These are phyloP conservation scores for Ulmus americana DNA, from an alignment of 331 rosid genomes.

Conservation along the genomic window DNA sequence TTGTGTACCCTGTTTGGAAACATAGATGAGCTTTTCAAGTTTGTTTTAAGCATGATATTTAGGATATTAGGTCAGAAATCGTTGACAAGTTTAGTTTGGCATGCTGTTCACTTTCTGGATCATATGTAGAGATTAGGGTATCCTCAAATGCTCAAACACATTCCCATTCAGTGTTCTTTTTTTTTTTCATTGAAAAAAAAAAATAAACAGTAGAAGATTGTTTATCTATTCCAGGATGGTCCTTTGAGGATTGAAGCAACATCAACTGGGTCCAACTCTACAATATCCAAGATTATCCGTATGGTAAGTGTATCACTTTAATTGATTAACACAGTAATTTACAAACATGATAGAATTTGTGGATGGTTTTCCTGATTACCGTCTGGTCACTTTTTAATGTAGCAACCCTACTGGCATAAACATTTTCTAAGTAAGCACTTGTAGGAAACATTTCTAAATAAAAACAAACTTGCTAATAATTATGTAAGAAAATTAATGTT, in stretches of 20 bases:
- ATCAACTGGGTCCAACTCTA: conserved; percentile 87
- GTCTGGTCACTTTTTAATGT: background rate
- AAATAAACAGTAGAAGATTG: conserved; percentile 3
- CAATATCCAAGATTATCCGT: conserved; percentile 82
- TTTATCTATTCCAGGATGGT: conserved; percentile 71
- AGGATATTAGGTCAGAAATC: background rate
- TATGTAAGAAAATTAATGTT: no score
- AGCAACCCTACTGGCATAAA: background rate
- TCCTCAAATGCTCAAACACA: background rate
- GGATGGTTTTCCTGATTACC: background rate
- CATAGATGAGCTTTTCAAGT: background rate
- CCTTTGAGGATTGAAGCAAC: conserved; percentile 91
- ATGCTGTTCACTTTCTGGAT: background rate
- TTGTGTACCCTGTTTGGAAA: background rate
- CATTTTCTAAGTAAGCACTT: no score
- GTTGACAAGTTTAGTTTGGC: background rate
- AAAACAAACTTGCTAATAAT: no score
- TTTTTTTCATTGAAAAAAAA: conserved; percentile 4
- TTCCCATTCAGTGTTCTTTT: conserved; percentile 2
- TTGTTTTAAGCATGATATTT: background rate
- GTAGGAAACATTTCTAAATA: no score
- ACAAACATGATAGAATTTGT: background rate
- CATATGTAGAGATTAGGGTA: background rate
- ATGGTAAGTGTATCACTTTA: conserved; percentile 55
- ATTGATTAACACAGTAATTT: background rate